Conservation (phyloP, 805 yeast genomes). For the Saccharomyces kudriavzevii region DNA sequence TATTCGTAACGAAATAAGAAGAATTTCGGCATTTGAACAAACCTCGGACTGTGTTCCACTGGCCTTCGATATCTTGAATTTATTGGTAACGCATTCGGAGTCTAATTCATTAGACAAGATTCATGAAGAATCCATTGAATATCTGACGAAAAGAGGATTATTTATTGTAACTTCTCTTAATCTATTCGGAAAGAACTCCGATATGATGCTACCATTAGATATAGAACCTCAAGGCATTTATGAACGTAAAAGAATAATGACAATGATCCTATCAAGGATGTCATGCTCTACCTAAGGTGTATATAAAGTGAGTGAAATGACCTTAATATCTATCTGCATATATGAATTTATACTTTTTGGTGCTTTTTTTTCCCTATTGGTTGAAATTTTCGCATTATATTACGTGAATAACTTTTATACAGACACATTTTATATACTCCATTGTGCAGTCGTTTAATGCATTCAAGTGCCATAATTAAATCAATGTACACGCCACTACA, state of each 20-base stretch:
- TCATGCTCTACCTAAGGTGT: neutral
- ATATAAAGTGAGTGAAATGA: neutral
- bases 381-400: neutral
- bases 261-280: constrained; percentile 19
- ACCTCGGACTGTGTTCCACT: constrained; percentile 29
- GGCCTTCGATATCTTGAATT: constrained; percentile 26
- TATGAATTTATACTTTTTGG: neutral
- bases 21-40: constrained; percentile 24
- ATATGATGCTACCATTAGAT: constrained; percentile 9
- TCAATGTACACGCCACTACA: neutral
- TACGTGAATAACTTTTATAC: neutral
- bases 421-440: neutral
- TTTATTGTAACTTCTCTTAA: constrained; percentile 6
- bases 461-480: neutral
- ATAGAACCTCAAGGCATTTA: constrained; percentile 12
- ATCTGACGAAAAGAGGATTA: constrained; percentile 22
- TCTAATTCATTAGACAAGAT: constrained; percentile 22
- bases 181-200: constrained; percentile 3
- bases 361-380: neutral
- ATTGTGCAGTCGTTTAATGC: neutral
- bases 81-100: constrained; percentile 27
- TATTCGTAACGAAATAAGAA: constrained; percentile 28
- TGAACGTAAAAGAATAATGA: constrained; percentile 20
- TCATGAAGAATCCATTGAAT: constrained; percentile 12
- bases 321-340: neutral